Evolutionary conservation across 306 rosid genomes (phyloP), one percentile per base, ranked within the genome.

Genomic region (Begonia fuchsioides): DNA sequence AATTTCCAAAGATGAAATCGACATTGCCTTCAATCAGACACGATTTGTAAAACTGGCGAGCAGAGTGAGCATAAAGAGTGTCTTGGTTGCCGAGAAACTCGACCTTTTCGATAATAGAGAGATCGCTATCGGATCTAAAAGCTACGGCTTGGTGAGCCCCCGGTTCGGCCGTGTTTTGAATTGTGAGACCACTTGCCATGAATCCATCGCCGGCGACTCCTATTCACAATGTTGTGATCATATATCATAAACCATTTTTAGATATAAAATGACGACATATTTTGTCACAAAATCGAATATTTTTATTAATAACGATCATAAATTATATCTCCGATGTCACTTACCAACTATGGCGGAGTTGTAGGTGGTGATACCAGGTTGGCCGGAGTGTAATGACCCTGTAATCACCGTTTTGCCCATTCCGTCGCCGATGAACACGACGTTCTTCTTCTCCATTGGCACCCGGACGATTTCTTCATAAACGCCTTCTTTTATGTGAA

Each of bases 91-190:
- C 95, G 10, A 75, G 1, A 62, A 90, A 79, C 52, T 85, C 95
- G 3, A 86, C 79, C 38, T 63, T 73, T 55, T 90, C 81, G 2
- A 90, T 58, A 0, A 79, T 54, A 0, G 92, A 90, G 10, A 52
- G 59, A 59, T 84, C 97, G 17, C 97, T 90, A 67, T 79, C 85
- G 60, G 75, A 77, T 76, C 92, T 68, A 39, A 90, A 85, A 2
- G 97, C 95, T 38, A 90, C 97, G 32, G 97, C 97, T 59, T 90
- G 97, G 62, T 79, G 92, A n/a, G 75, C 87, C n/a, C 70, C 85
- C 8, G 94, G 81, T 0, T 95, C 97, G 0, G 95, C 95, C 1
- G 82, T 85, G 81, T 90, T 90, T 11, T 73, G 45, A 17, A 90
- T 53, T 3, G 95, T 90, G 2, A 90, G 68, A 15, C 76, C 80